These are phyloP conservation scores for Pythium rishiriense DNA, from an alignment of 352 stramenopile genomes.

Conservation along the genomic window DNA sequence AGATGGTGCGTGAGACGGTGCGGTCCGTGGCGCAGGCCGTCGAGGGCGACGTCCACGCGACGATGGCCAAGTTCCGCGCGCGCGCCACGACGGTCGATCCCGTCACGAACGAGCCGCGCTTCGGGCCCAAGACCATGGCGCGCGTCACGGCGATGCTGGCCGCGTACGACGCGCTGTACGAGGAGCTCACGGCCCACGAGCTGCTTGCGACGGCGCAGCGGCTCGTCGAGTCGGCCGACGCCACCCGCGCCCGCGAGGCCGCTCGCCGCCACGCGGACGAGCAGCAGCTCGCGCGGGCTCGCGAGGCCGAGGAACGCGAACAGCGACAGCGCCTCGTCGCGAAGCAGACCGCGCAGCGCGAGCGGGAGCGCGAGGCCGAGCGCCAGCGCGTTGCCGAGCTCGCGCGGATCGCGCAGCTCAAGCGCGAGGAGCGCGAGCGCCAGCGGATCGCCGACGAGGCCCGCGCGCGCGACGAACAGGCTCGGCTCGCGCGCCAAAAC, in stretches of 20 bases:
- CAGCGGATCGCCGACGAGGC: constrained; percentile 25
- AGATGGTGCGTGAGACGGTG: neutral
- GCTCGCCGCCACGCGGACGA: constrained; percentile 22
- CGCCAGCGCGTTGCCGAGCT: constrained; percentile 41
- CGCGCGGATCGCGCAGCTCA: constrained; percentile 53
- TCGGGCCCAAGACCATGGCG: constrained; percentile 73
- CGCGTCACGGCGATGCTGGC: constrained; percentile 59
- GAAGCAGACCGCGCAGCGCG: no score
- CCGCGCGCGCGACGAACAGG: constrained; percentile 24
- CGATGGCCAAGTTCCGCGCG: constrained; percentile 53
- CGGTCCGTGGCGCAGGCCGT: constrained; percentile 27
- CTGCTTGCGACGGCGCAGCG: constrained; percentile 1
- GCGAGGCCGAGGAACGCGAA: constrained; percentile 11
- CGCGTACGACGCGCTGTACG: constrained; percentile 47
- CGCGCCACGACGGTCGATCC: constrained; percentile 65
- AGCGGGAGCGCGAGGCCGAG: constrained; percentile 28
- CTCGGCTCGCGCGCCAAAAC: constrained; percentile 34
- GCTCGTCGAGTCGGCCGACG: constrained; percentile 10
- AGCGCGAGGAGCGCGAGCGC: constrained; percentile 44
- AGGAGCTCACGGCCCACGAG: constrained; percentile 27
- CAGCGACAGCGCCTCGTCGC: no score
- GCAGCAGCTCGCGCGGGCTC: constrained; percentile 13
- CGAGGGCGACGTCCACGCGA: constrained; percentile 32
- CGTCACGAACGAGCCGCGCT: constrained; percentile 68
- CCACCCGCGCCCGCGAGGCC: constrained; percentile 25